Evolutionary conservation across 2,329 filamentous ascomycete species (phyloP), one percentile per base, ranked within the genome.

Genomic region (Aspergillus ochraceus): DNA sequence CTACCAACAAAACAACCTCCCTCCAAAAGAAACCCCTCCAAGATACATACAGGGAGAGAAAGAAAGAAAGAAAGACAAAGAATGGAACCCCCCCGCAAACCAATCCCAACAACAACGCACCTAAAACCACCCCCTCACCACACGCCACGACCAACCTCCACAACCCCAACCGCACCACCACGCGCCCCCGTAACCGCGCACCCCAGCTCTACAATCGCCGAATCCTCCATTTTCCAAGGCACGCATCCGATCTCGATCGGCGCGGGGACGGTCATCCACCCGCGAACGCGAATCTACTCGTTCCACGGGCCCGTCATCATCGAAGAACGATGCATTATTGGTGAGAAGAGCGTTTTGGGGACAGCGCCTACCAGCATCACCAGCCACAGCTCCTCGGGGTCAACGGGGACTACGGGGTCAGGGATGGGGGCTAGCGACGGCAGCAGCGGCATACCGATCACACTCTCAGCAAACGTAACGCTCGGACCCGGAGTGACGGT

Each of bases 241-340:
- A 87, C 85, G 2, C 85, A 96, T 72, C 88, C 87, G 1, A 91
- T 99, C 64, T 88, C 86, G 49, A 87, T 98, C 63, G 88, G 88
- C 58, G 83, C 90, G 24, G 88, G 92, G 70, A 88, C 87, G 3
- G 85, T 97, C 6, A 79, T 99, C n/a, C 94, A 98, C 70, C 93
- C 95, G 1, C 90, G 93, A 52, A 86, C 88, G 17, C 87, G 88
- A 62, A 84, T 97, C 58, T 90, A 92, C 69, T 89, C 94, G 9
- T 87, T 87, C 59, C 83, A 89, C 54, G 92, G 92, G 4, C 88
- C 92, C 49, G 87, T 98, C 66, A 87, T 88, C 29, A 85, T 96
- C 60, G 92, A 93, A 26, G 87, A 91, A 60, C 87, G 89, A 55
- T 95, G 90, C 68, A 90, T 97, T 50, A 83, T 98, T 49, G 87